Base-by-base conservation (phyloP, 2,329 filamentous ascomycete genomes). In the Paraconiothyrium brasiliense region DNA sequence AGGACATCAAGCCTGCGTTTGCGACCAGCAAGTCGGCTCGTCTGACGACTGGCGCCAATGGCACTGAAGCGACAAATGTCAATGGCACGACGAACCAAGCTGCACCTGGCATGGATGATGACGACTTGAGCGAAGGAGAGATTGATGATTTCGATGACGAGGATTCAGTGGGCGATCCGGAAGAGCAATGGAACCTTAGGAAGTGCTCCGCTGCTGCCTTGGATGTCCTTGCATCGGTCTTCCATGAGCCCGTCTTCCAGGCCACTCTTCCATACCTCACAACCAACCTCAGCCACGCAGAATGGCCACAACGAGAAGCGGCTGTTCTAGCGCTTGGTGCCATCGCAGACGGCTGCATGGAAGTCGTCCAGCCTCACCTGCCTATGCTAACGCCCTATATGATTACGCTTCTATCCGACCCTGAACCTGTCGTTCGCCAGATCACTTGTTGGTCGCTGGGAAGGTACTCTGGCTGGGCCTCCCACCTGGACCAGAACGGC, bases 371-470 rank as follows among this genome's bases (percentile, higher is more conserved):
- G 50, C 95, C 94, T 56, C 94, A 98, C 78, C 86, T 99, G 34
- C 93, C 93, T 2, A 91, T 97, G 75, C 85, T 99, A 44, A 89
- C 98, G 2, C 92, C 93, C 1, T 99, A 97, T 76, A 86, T 99
- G 51, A 91, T 98, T 68, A 90, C 91, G 8, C 86, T 97, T 0
- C 85, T 99, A 39, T 87, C 91, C 60, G 95, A 99, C 74, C 76
- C 86, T 1, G 93, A 97, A 78, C 93, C 95, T 14, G 91, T 98
- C 14, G 94, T 99, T 41, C 87, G 95, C 64, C 93, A 97, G 76
- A 99, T 99, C 68, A 98, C 94, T 27, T 99, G 95, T 80, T 99
- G 95, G 95, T 96, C 95, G 6, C 86, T 99, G 24, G 94, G 94
- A 20, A 88, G 95, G 49, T 99, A 97, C 79, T 97, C 95, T 5